Base-by-base conservation (phyloP, 805 yeast genomes). In the Yamadazyma sp. region DNA sequence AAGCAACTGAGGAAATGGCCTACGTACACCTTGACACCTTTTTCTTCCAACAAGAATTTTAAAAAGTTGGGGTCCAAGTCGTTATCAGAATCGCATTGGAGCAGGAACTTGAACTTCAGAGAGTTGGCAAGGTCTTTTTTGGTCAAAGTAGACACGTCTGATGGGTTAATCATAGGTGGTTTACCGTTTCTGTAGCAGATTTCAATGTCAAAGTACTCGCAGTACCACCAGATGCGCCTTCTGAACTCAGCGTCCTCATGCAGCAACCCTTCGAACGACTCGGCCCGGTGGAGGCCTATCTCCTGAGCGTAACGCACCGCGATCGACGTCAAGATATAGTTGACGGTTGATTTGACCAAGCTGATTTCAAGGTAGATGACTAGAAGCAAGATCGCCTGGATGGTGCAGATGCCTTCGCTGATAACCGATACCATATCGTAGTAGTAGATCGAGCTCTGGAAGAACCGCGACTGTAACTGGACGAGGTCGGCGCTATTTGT, bases 311-410 rank as follows among this genome's bases (percentile, higher is more conserved):
- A 63, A 26, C 71, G 46, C 2, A 65, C 57, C 0, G 70, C 71
- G 19, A 64, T 55, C 1, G 64, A 46, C 3, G 53, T 44, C 9
- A 66, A 42, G 7, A 57, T 52, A 44, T 57, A 60, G 36, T 57
- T 60, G 23, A 62, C 56, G 29, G 53, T 53, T 11, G 60, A 48
- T n/a, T 56, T 47, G 6, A 62, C 39, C 56, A 60, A 45, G 28
- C 49, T 53, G 9, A 50, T 50, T 40, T 56, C 70, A 23, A 70
- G 55, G 42, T 63, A 74, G 3, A 59, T 42, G 1, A 71, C 55
- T 31, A 82, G 53, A 16, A 80, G 48, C 16, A 82, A 44, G 7
- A 79, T 57, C 0, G 76, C 84, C 49, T 70, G 78, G 11, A 79
- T 56, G 3, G 80, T 70, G 26, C 58, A 59, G 0, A 75, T 35